phyloP scores from a whole-genome alignment of 306 rosid genomes.

The Cotoneaster glaucophyllus region DNA sequence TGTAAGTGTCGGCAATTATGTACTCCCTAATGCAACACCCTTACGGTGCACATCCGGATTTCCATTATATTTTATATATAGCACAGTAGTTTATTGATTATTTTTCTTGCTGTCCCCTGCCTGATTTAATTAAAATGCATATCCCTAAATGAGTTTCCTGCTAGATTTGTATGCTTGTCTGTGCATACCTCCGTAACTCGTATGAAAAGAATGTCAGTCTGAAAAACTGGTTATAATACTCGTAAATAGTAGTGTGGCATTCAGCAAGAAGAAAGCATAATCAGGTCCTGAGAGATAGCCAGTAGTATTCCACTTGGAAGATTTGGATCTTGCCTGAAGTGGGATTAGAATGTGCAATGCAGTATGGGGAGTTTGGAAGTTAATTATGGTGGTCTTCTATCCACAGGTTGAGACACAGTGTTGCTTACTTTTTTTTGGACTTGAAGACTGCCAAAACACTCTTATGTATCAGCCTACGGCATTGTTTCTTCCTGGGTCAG shows the following conservation, averaged over 20 bases:
- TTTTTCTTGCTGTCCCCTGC: neutral
- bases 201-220: neutral
- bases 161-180: neutral
- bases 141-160: neutral
- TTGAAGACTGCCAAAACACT: constrained; percentile 7
- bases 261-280: neutral
- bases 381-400: constrained; percentile 14
- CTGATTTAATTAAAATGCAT: neutral
- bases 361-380: neutral
- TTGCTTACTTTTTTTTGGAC: constrained; percentile 5
- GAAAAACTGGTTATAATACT: neutral
- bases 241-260: neutral
- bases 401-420: constrained; percentile 5
- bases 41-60: neutral
- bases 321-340: constrained; percentile 6
- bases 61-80: neutral
- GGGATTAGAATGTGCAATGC: neutral
- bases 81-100: neutral
- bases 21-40: neutral
- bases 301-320: constrained; percentile 1
- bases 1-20: constrained; percentile 31
- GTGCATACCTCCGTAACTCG: neutral
- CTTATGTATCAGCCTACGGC: constrained; percentile 2
- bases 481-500: constrained; percentile 11
- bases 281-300: neutral